Base-by-base conservation (phyloP, 2,329 filamentous ascomycete genomes). In the Talaromyces rugulosus region DNA sequence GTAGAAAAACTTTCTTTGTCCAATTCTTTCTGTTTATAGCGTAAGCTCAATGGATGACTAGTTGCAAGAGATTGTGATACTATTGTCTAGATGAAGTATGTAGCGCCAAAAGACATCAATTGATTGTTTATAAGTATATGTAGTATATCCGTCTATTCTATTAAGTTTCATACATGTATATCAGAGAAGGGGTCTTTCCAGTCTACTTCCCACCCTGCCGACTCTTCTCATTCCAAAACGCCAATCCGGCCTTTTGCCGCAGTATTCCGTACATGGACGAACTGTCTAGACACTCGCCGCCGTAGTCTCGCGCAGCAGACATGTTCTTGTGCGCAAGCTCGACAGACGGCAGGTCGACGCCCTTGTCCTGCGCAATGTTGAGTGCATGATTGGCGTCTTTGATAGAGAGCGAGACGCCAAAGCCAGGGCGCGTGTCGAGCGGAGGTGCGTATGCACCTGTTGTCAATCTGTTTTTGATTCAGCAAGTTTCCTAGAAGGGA, bases 381-480 rank as follows among this genome's bases (percentile, higher is more conserved):
- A 73, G 66, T 0, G 74, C 74, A 61, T 76, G 73, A 12, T 69
- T 70, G 8, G 74, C 73, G 63, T 76, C 74, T 58, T 76, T 76
- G 62, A 76, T 76, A 16, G 74, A 72, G 18, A 75, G 62, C 0
- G 74, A 75, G 9, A 76, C 74, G 14, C 72, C 72, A 36, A 76
- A 76, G 8, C 74, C 74, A 31, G 74, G 74, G 27, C 70, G 71
- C 1, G 72, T 70, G 54, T 71, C 67, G 31, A 75, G 63, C 1
- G 74, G 68, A 0, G 77, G 78, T 9, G 73, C 74, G 63, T 80
- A 80, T 12, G 71, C 74, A 16, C 78, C 78, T 1, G 75, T 75
- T 16, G 78, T 80, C 62, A 80, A 64, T 61, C 78, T 74, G 44
- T 30, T 14, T 27, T 50, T 23, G 4, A 60, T 31, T 36, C 5